These are phyloP conservation scores for Anthostomella pinea DNA, from an alignment of 2,329 filamentous ascomycete species.

Conservation along the genomic window DNA sequence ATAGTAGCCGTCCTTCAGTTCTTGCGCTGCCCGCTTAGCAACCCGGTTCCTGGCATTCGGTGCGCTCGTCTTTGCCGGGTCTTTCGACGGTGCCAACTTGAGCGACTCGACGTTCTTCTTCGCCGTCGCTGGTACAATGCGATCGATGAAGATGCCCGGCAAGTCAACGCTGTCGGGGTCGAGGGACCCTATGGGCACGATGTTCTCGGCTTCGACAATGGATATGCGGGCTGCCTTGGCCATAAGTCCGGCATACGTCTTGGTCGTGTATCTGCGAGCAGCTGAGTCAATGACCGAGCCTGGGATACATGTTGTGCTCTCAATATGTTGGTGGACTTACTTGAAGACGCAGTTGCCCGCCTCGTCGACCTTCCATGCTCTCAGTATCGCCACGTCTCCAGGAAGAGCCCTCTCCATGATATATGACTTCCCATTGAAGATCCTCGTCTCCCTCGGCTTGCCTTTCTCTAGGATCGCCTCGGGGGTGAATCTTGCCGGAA, in stretches of 20 bases:
- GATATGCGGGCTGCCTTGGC: slow-evolving; percentile 75
- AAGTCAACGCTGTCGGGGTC: slow-evolving; percentile 73
- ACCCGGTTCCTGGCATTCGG: slow-evolving; percentile 63
- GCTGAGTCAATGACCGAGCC: too few relatives aligned
- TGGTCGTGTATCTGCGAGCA: slow-evolving; percentile 68
- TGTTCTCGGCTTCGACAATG: slow-evolving; percentile 83
- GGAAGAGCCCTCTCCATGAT: slow-evolving; percentile 75
- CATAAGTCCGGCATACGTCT: slow-evolving; percentile 73
- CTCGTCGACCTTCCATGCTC: slow-evolving; percentile 73
- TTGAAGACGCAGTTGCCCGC: slow-evolving; percentile 79
- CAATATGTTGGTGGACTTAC: slow-evolving; percentile 33
- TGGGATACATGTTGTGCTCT: neutral
- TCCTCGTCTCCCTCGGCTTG: slow-evolving; percentile 64
- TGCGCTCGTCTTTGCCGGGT: slow-evolving; percentile 35
- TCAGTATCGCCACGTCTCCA: slow-evolving; percentile 73
- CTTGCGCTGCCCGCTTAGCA: slow-evolving; percentile 72
- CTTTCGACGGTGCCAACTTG: slow-evolving; percentile 50
- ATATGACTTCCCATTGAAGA: slow-evolving; percentile 70
- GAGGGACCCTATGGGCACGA: slow-evolving; percentile 72
- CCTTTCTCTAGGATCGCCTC: slow-evolving; percentile 63
- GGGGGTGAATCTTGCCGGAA: slow-evolving; percentile 59
- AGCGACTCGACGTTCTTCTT: slow-evolving; percentile 70
- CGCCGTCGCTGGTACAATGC: slow-evolving; percentile 71
- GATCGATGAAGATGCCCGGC: slow-evolving; percentile 78
- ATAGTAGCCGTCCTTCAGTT: slow-evolving; percentile 77